These are phyloP conservation scores for Ampelomyces quisqualis DNA, from an alignment of 2,329 filamentous ascomycete genomes.

Conservation along the genomic window DNA sequence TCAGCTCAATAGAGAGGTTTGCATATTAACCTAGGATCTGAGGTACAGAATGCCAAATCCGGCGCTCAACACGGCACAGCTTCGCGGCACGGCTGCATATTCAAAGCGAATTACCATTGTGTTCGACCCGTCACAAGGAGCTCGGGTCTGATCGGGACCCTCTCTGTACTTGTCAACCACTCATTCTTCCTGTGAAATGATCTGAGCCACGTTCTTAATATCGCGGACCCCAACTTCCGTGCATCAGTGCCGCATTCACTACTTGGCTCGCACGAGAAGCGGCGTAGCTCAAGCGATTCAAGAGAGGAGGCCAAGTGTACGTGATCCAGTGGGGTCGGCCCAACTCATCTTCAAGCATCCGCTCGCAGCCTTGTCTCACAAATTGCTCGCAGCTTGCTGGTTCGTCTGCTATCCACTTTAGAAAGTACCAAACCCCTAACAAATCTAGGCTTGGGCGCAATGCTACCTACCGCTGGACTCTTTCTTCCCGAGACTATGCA, in stretches of 20 bases:
- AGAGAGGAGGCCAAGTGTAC: not conserved
- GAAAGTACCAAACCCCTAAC: not conserved
- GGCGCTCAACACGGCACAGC: constrained; percentile 1
- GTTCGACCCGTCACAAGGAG: not conserved
- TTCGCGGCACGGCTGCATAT: constrained; percentile 3
- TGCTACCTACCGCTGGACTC: constrained; percentile 17
- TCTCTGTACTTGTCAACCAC: not conserved
- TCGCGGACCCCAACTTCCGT: not conserved
- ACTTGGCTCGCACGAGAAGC: too few species aligned
- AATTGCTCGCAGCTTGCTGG: too few species aligned
- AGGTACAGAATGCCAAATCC: constrained; percentile 4
- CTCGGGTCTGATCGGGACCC: not conserved
- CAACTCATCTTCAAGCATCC: not conserved
- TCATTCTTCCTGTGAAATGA: not conserved
- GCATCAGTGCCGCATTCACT: too few species aligned
- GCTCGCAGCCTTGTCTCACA: not conserved
- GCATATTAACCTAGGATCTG: not conserved
- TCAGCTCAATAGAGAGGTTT: constrained; percentile 11
- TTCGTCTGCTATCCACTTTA: not conserved
- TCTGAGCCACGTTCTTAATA: constrained; percentile 1
- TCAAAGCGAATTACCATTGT: not conserved
- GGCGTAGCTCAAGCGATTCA: too few species aligned
- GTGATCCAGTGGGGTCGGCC: not conserved
- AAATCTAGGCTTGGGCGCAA: not conserved
- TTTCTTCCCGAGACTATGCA: constrained; percentile 25